A percentile compares a stretch with the other conserved stretches of the same genome.
Conservation (phyloP, 2,329 filamentous ascomycete species). For the Helotiales sp. region DNA sequence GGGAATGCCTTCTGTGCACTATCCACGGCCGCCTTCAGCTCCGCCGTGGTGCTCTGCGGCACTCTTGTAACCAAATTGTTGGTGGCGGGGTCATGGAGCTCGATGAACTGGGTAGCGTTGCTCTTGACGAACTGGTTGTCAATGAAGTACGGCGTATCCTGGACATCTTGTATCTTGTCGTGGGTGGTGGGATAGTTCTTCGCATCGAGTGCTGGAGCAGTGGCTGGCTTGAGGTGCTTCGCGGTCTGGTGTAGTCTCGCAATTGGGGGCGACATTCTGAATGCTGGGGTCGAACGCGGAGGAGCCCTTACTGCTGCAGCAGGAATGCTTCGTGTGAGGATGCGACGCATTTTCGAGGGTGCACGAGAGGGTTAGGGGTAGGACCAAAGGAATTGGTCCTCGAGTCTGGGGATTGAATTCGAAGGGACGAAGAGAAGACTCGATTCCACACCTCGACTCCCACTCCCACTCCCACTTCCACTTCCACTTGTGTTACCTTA, state of each 20-base stretch:
- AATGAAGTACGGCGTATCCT: slow-evolving; percentile 78
- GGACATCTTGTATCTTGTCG: slow-evolving; percentile 65
- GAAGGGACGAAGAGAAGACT: no score
- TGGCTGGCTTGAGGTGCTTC: slow-evolving; percentile 53
- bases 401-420: background rate
- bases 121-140: slow-evolving; percentile 77
- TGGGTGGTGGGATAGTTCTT: slow-evolving; percentile 70
- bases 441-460: no score
- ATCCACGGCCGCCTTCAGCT: slow-evolving; percentile 69
- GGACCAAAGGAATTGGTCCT: background rate
- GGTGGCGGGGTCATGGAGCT: slow-evolving; percentile 79
- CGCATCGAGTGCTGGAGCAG: slow-evolving; percentile 55
- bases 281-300: slow-evolving; percentile 26
- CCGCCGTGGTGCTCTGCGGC: slow-evolving; percentile 73
- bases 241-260: slow-evolving; percentile 56
- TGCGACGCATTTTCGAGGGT: slow-evolving; percentile 33
- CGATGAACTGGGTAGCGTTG: slow-evolving; percentile 70
- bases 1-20: slow-evolving; percentile 76
- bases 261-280: slow-evolving; percentile 30
- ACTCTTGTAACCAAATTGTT: slow-evolving; percentile 84
- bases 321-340: slow-evolving; percentile 30
- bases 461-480: no score
- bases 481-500: no score
- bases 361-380: background rate
- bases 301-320: slow-evolving; percentile 26